Base-by-base conservation (phyloP, 176 grass and related monocot genomes). In the Oryza meyeriana region DNA sequence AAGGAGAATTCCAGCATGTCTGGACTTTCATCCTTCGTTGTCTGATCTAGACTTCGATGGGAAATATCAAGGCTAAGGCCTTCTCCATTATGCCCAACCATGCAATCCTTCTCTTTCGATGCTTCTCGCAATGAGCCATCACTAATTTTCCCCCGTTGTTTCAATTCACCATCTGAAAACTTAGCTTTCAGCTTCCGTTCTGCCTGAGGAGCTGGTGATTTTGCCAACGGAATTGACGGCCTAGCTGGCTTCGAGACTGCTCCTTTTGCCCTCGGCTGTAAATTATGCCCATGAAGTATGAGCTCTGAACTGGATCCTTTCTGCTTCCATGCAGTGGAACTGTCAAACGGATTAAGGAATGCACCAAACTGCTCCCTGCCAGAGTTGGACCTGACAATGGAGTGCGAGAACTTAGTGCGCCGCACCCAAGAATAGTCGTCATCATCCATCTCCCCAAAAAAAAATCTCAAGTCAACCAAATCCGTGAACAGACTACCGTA, bases 391-490 rank as follows among this genome's bases (percentile, higher is more conserved):
- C 89, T 71, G 52, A 88, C 71, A 58, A 91, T 47, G 26, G 91
- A 81, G 50, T 92, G 89, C 25, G 97, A 87, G 84, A 99, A 99
- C 71, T 83, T 92, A 36, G 93, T 87, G 84, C 97, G 92, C 58
- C 87, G 83, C 76, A 99, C 85, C 97, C 97, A 99, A 4, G 93
- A 95, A 71, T 82, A 91, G 24, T 84, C 68, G n/a, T 88, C 93
- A 30, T 93, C 93, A 26, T 99, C 97, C 97, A 99, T 99, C 81
- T 82, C 48, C 75, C 30, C 41, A 39, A n/a, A 55, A 10, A 24
- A 24, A 3, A 61, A 74, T 61, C 75, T 38, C 31, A 40, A 18
- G 61, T 13, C 31, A 69, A 72, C 59, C 48, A 41, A 71, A 81
- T 66, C 39, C 64, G 25, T n/a, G 66, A 59, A 39, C 45, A 28